Evolutionary conservation across 345 rosid species (phyloP).

Genomic region (Bretschneidera sinensis): DNA sequence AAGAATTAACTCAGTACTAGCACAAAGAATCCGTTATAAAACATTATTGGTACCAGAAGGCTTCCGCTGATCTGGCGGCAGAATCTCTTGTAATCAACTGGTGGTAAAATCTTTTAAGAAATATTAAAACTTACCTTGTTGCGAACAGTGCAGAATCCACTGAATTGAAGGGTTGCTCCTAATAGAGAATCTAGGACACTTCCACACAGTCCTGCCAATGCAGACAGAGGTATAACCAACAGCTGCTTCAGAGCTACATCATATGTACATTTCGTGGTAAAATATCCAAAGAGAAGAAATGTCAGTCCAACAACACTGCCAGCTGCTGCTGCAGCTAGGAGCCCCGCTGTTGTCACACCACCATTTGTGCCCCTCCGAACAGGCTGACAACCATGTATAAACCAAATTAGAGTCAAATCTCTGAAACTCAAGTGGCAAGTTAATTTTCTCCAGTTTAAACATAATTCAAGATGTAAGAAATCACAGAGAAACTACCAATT

Average conservation of each 20-base stretch:
- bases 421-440: not conserved
- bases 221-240: constrained; percentile 63
- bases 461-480: not conserved
- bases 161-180: constrained; percentile 93
- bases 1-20: not conserved
- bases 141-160: constrained; percentile 92
- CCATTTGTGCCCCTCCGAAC: constrained; percentile 94
- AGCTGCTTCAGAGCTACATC: constrained; percentile 65
- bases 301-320: constrained; percentile 74
- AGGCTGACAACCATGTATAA: constrained; percentile 43
- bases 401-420: constrained; percentile 13
- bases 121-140: constrained; percentile 52
- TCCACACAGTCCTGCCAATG: constrained; percentile 76
- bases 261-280: constrained; percentile 53
- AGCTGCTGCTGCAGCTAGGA: constrained; percentile 78
- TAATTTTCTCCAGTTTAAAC: constrained; percentile 1
- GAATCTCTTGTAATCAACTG: not conserved
- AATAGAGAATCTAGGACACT: constrained; percentile 79
- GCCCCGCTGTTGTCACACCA: constrained; percentile 78
- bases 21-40: no score
- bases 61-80: no score
- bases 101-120: not conserved
- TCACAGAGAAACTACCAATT: not conserved
- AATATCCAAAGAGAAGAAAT: constrained; percentile 55
- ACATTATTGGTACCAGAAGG: no score